Base-by-base conservation (phyloP, 2,329 filamentous ascomycete genomes). In the Teratosphaeria epicoccoides region DNA sequence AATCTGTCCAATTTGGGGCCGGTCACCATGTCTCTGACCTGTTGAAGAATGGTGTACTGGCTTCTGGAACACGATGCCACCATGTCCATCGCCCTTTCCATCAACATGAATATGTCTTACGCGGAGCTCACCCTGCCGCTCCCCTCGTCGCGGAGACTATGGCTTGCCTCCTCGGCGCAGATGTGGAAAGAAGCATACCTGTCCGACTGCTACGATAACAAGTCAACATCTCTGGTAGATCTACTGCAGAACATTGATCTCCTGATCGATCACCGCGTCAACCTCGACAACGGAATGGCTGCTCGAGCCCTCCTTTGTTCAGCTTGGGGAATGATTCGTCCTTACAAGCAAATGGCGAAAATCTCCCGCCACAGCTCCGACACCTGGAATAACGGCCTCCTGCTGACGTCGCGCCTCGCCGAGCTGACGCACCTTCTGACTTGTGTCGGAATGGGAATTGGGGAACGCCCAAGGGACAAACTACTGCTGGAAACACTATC, bases 181-280 rank as follows among this genome's bases (percentile, higher is more conserved):
- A 76, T 81, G 53, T 88, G 84, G 83, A 83, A 83, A 60, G 63
- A 70, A 6, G 67, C 75, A 1, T 84, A 79, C 55, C 63, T 40
- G 14, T 40, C 33, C 20, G 33, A 20, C 5, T 40, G 33, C 10
- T 17, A 40, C 10, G 33, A 20, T 17, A 17, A 40, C n/a, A 40
- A 40, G n/a, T 40, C 33, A 7, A n/a, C 33, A 17, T 40, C 33
- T 7, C 17, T 40, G 14, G 33, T 40, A 40, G 33, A 40, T 9
- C n/a, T 40, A 6, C 33, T 40, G 14, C n/a, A 7, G n/a, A 40
- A 40, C 10, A 40, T 40, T 17, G 33, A 40, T 14, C 33, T 40
- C 14, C 9, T 40, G 14, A 40, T 40, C n/a, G 33, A 40, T 40
- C 14, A 40, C 20, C 33, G 33, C 33, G 33, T 17, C 14, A 40